Conservation (phyloP, 129 eudicot genomes). For the Lactuca sativa region DNA sequence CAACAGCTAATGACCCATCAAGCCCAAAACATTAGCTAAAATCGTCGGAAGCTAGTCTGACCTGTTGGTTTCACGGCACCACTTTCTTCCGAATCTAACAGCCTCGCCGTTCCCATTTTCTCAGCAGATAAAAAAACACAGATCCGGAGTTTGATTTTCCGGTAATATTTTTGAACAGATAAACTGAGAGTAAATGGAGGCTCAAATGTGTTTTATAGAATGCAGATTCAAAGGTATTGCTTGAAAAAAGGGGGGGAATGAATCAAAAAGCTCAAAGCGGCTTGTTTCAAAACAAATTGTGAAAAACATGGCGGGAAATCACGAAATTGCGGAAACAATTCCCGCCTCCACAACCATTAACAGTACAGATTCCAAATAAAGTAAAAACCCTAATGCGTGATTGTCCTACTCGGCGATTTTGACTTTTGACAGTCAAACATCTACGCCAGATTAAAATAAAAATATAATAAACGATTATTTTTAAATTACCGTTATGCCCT, state of each 20-base stretch:
- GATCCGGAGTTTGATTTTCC: constrained; percentile 7
- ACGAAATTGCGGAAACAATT: constrained; percentile 6
- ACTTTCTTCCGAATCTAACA: constrained; percentile 29
- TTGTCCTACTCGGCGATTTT: constrained; percentile 16
- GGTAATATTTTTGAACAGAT: background rate
- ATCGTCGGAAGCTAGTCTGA: constrained; percentile 12
- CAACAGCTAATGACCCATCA: background rate
- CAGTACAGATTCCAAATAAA: constrained; percentile 20
- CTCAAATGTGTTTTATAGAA: constrained; percentile 17
- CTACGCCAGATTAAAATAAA: background rate
- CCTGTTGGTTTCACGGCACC: constrained; percentile 37
- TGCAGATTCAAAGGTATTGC: background rate
- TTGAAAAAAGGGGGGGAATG: constrained; percentile 24
- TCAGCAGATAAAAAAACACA: background rate
- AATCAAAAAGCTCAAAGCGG: constrained; percentile 11
- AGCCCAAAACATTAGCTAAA: background rate
- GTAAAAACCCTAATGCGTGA: constrained; percentile 26
- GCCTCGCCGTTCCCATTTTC: constrained; percentile 26
- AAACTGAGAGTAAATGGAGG: background rate
- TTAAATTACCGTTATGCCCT: constrained; percentile 13
- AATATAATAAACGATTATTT: background rate
- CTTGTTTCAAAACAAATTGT: constrained; percentile 7
- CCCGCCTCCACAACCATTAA: constrained; percentile 27
- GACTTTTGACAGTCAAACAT: constrained; percentile 20
- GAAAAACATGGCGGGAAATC: constrained; percentile 39